Evolutionary conservation across 129 eudicot species (phyloP).

Genomic region (Kitagawia praeruptora): DNA sequence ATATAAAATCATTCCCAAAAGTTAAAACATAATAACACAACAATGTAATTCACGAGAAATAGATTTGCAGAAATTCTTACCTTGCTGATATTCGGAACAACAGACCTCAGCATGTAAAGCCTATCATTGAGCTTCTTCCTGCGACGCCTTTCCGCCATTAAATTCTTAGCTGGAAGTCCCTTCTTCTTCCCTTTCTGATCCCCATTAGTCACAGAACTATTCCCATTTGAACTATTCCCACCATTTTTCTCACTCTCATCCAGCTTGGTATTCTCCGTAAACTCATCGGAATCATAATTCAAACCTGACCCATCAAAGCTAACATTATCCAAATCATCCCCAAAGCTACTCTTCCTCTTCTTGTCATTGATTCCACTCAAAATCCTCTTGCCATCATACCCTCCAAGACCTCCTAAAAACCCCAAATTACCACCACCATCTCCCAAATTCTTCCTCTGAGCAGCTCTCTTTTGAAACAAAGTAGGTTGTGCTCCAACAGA

Average conservation of each 20-base stretch:
- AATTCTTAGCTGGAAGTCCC: constrained; percentile 88
- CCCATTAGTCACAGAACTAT: constrained; percentile 45
- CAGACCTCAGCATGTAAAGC: constrained; percentile 90
- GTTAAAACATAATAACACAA: constrained; percentile 11
- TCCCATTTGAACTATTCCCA: constrained; percentile 42
- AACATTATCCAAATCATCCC: constrained; percentile 64
- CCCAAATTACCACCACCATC: constrained; percentile 32
- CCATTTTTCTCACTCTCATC: constrained; percentile 33
- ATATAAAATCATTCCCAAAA: neutral
- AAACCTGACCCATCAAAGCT: constrained; percentile 67
- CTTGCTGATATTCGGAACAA: constrained; percentile 96
- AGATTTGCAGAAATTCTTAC: constrained; percentile 32
- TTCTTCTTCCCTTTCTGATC: constrained; percentile 64
- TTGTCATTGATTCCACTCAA: constrained; percentile 26
- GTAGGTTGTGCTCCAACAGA: constrained; percentile 65
- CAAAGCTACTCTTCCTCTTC: constrained; percentile 46
- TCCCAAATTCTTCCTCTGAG: constrained; percentile 53
- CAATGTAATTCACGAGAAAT: constrained; percentile 30
- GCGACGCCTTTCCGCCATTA: constrained; percentile 92
- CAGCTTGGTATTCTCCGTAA: constrained; percentile 32
- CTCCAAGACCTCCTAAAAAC: constrained; percentile 18
- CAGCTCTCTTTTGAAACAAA: constrained; percentile 78
- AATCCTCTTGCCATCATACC: constrained; percentile 11
- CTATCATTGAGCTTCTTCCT: constrained; percentile 92
- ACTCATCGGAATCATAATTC: constrained; percentile 71